Evolutionary conservation across 2,329 filamentous ascomycete species (phyloP).

Genomic region (Chaetomiaceae sp.): DNA sequence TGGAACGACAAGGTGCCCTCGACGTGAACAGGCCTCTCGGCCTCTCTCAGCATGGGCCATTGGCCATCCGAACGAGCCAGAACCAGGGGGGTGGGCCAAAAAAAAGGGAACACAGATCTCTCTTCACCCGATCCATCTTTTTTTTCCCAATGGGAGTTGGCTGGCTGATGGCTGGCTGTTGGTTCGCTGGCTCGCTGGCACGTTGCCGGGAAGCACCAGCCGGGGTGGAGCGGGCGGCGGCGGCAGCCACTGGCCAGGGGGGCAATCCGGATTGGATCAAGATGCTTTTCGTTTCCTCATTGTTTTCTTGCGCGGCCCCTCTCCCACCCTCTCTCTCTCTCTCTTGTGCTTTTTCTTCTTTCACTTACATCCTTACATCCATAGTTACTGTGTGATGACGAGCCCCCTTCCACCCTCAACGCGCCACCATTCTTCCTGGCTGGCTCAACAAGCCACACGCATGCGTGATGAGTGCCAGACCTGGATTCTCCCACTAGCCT

Average conservation of each 20-base stretch:
- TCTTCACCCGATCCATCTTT: constrained; percentile 1
- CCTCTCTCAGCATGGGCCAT: no score
- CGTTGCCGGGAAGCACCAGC: background rate
- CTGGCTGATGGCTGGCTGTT: background rate
- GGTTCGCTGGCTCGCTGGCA: no score
- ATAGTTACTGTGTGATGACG: no score
- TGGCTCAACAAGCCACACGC: constrained; percentile 8
- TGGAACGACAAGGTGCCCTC: background rate
- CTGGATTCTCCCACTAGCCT: background rate
- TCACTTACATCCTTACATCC: no score
- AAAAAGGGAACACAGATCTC: constrained; percentile 4
- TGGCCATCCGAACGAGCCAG: no score
- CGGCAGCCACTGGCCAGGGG: background rate
- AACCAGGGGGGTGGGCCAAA: background rate
- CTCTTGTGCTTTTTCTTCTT: background rate
- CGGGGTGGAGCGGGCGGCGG: background rate
- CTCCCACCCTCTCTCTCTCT: no score
- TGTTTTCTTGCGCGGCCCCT: no score
- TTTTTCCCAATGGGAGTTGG: background rate
- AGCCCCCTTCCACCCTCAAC: no score
- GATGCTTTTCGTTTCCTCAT: background rate
- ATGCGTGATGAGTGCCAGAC: constrained; percentile 4
- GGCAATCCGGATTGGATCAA: background rate
- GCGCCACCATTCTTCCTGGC: no score
- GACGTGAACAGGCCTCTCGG: no score